A percentile compares a stretch with the other conserved stretches of the same genome.
These are phyloP conservation scores for Articulospora tetracladia DNA, from an alignment of 495 filamentous ascomycete genomes.

Conservation along the genomic window DNA sequence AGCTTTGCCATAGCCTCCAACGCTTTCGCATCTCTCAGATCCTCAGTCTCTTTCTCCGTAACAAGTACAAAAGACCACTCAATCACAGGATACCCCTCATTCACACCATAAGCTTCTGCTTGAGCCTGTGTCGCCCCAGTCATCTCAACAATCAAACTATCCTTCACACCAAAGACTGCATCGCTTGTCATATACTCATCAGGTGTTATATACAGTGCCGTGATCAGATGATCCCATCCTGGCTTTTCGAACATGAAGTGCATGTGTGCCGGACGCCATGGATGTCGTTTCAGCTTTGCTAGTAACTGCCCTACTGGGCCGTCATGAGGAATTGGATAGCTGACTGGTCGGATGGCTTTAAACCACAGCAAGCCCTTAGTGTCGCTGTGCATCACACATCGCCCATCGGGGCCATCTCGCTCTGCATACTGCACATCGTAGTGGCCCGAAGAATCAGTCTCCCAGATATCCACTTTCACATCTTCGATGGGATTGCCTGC, in stretches of 20 bases:
- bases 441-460: slow-evolving; percentile 79
- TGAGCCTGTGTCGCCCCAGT: slow-evolving; percentile 24
- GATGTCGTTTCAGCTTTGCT: slow-evolving; percentile 65
- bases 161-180: slow-evolving; percentile 90
- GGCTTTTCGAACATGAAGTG: slow-evolving; percentile 92
- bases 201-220: slow-evolving; percentile 76
- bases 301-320: slow-evolving; percentile 83
- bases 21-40: slow-evolving; percentile 67
- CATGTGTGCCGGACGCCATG: slow-evolving; percentile 81
- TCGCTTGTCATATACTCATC: slow-evolving; percentile 90
- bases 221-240: slow-evolving; percentile 82
- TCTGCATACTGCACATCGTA: slow-evolving; percentile 88
- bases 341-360: slow-evolving; percentile 78
- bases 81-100: slow-evolving; percentile 63
- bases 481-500: slow-evolving; percentile 60
- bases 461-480: slow-evolving; percentile 89
- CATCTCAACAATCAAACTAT: slow-evolving; percentile 75
- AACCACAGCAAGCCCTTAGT: slow-evolving; percentile 80
- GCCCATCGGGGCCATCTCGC: slow-evolving; percentile 69
- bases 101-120: too few relatives aligned
- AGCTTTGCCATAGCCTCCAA: slow-evolving; percentile 64
- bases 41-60: slow-evolving; percentile 64
- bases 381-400: slow-evolving; percentile 72
- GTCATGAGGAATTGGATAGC: slow-evolving; percentile 87
- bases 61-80: slow-evolving; percentile 71